Percentiles rank a stretch among this genome's conserved stretches.
These are phyloP conservation scores for Phytophthora idaei DNA, from an alignment of 352 stramenopile species.

Conservation along the genomic window DNA sequence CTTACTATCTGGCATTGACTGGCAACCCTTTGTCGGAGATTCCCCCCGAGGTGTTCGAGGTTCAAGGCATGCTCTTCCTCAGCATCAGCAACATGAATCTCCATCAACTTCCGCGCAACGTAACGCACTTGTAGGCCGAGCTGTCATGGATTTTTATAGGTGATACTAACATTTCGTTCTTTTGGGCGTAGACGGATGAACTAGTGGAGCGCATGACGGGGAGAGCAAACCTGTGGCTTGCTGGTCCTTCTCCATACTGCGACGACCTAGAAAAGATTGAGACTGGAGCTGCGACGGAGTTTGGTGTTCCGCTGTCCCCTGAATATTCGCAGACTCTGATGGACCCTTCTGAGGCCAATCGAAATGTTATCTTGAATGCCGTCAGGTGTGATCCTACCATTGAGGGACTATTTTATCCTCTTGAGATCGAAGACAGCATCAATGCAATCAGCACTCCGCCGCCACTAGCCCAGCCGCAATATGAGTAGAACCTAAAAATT, in stretches of 20 bases:
- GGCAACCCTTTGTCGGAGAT: constrained; percentile 32
- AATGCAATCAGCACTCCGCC: constrained; percentile 23
- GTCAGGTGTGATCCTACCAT: constrained; percentile 14
- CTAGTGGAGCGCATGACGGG: constrained; percentile 15
- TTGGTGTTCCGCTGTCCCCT: constrained; percentile 16
- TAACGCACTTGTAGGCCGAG: constrained; percentile 11
- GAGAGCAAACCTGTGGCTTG: constrained; percentile 9
- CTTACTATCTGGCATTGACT: constrained; percentile 31
- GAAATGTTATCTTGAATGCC: constrained; percentile 3
- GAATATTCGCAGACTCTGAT: constrained; percentile 27
- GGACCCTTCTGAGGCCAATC: constrained; percentile 21
- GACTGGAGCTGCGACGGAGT: constrained; percentile 4
- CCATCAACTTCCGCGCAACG: constrained; percentile 22
- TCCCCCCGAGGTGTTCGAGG: constrained; percentile 29
- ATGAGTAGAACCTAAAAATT: background rate
- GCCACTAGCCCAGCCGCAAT: background rate
- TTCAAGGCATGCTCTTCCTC: constrained; percentile 18
- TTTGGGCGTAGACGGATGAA: constrained; percentile 28
- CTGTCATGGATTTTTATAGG: constrained; percentile 17
- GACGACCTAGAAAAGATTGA: constrained; percentile 22
- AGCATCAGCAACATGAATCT: constrained; percentile 24
- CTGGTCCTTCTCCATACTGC: constrained; percentile 15
- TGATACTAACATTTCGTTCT: constrained; percentile 25
- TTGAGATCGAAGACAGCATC: constrained; percentile 19
- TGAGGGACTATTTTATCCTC: constrained; percentile 24